A percentile compares a stretch with the other conserved stretches of the same genome.
phyloP scores from a whole-genome alignment of 2,329 filamentous ascomycete species.

The Beauveria rudraprayagi region DNA sequence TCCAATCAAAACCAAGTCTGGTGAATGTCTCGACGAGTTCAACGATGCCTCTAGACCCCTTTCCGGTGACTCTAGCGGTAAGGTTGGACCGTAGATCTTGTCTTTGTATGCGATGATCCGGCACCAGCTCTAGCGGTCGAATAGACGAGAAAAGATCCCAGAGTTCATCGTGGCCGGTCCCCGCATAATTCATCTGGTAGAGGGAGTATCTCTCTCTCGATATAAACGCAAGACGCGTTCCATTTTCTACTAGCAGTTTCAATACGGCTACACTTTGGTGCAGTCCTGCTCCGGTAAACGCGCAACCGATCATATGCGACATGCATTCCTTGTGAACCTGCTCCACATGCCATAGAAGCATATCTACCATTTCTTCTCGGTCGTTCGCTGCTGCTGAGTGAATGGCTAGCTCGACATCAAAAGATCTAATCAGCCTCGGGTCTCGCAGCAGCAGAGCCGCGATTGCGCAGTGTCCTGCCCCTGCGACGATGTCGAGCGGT shows the following conservation, averaged over 20 bases:
- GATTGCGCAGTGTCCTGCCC: background rate
- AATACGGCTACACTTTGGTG: background rate
- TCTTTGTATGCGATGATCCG: background rate
- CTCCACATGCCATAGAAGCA: background rate
- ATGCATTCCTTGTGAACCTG: too few relatives aligned
- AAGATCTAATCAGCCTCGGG: too few relatives aligned
- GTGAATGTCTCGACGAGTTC: background rate
- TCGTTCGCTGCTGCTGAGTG: accelerated
- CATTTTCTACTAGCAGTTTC: background rate
- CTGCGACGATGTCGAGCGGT: background rate
- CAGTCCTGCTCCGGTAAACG: background rate
- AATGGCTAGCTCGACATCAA: background rate
- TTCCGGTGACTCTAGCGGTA: accelerated
- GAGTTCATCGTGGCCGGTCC: background rate
- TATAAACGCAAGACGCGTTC: background rate
- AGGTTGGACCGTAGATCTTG: background rate
- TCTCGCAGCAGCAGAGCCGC: background rate
- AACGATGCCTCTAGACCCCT: background rate
- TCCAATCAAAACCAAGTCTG: background rate
- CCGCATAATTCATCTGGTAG: background rate
- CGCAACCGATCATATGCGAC: background rate
- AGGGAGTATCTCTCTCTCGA: background rate
- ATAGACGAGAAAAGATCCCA: background rate
- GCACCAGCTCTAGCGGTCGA: background rate
- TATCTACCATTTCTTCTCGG: background rate